Percentiles rank a stretch among this genome's conserved stretches.
phyloP scores from a whole-genome alignment of 768 basidiomycete genomes.

The Tricholomella constricta region DNA sequence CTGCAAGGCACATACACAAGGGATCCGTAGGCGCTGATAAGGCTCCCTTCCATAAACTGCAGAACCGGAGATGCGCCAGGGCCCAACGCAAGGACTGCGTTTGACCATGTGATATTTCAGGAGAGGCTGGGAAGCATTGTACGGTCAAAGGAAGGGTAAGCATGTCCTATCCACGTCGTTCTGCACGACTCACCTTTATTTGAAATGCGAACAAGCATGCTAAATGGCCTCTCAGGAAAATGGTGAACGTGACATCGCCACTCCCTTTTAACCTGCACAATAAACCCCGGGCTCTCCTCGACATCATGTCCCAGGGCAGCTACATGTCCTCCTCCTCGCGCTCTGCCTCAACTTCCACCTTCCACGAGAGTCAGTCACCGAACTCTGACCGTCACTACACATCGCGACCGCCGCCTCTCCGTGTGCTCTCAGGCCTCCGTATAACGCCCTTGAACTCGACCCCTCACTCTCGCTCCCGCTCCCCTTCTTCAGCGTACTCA shows the following conservation, averaged over 20 bases:
- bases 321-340: constrained; percentile 27
- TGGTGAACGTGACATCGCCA: constrained; percentile 61
- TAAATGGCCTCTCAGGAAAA: constrained; percentile 42
- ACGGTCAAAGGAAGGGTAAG: constrained; percentile 59
- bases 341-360: constrained; percentile 25
- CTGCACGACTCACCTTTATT: not conserved
- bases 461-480: constrained; percentile 14
- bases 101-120: constrained; percentile 52
- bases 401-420: constrained; percentile 1
- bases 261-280: constrained; percentile 62
- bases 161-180: constrained; percentile 6
- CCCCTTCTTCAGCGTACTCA: constrained; percentile 15
- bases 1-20: not conserved
- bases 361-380: constrained; percentile 17
- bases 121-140: constrained; percentile 55
- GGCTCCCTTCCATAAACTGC: not conserved
- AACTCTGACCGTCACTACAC: constrained; percentile 8
- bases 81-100: constrained; percentile 7
- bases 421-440: constrained; percentile 13
- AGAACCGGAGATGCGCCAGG: constrained; percentile 7
- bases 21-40: not conserved
- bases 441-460: constrained; percentile 20
- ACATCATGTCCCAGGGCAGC: constrained; percentile 14
- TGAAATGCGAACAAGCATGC: not conserved
- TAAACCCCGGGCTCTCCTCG: constrained; percentile 26